A percentile compares a stretch with the other conserved stretches of the same genome.
Evolutionary conservation across 768 basidiomycete genomes (phyloP).

Genomic region (Rhizopogon rudus): DNA sequence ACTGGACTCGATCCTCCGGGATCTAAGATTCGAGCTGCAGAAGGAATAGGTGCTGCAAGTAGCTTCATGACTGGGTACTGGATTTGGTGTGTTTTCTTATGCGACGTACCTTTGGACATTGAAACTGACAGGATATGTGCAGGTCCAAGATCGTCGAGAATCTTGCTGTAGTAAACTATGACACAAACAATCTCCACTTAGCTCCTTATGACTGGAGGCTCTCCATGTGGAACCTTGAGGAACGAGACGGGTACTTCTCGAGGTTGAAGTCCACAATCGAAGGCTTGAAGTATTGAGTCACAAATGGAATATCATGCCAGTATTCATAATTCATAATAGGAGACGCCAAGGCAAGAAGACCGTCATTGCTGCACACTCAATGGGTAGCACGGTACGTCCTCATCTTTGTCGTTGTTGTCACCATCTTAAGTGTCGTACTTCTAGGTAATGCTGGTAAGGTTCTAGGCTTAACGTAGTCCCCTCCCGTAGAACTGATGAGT

Average conservation of each 20-base stretch:
- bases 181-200: constrained; percentile 81
- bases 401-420: neutral
- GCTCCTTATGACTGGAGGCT: constrained; percentile 91
- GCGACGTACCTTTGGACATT: neutral
- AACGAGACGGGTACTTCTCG: constrained; percentile 86
- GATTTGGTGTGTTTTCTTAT: constrained; percentile 62
- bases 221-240: constrained; percentile 87
- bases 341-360: constrained; percentile 69
- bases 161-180: constrained; percentile 88
- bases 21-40: constrained; percentile 84
- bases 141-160: constrained; percentile 95
- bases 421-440: constrained; percentile 44
- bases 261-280: constrained; percentile 80
- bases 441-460: constrained; percentile 42
- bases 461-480: neutral
- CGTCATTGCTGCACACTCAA: constrained; percentile 82
- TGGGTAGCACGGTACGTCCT: constrained; percentile 70
- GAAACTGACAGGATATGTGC: neutral
- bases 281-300: constrained; percentile 52
- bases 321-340: constrained; percentile 28
- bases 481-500: constrained; percentile 4
- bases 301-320: neutral
- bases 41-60: constrained; percentile 88
- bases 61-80: constrained; percentile 89
- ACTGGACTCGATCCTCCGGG: constrained; percentile 89